Evolutionary conservation across 2,329 filamentous ascomycete species (phyloP).

Genomic region (Paecilomyces sp.): DNA sequence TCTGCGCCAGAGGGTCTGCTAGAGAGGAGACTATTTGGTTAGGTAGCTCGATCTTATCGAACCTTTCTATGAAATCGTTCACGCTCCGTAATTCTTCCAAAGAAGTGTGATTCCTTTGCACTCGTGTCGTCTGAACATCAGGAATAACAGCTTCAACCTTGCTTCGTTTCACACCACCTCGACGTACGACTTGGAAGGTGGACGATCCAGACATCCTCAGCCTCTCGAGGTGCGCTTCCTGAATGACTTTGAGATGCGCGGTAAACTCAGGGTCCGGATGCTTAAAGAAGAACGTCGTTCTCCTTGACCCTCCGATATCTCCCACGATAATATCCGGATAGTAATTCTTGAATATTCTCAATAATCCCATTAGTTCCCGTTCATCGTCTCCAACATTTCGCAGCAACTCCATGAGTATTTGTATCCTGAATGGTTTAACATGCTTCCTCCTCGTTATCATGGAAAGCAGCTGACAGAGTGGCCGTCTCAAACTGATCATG

Average conservation of each 20-base stretch:
- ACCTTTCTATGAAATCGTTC: slow-evolving; percentile 59
- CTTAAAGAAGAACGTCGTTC: slow-evolving; percentile 37
- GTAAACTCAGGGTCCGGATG: slow-evolving; percentile 74
- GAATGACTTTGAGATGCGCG: slow-evolving; percentile 59
- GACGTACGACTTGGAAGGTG: slow-evolving; percentile 58
- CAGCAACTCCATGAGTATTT: slow-evolving; percentile 54
- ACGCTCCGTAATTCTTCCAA: slow-evolving; percentile 73
- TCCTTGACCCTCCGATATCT: slow-evolving; percentile 45
- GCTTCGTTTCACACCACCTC: slow-evolving; percentile 42
- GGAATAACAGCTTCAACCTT: slow-evolving; percentile 53
- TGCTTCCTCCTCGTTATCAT: slow-evolving; percentile 74
- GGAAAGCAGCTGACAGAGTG: slow-evolving; percentile 69
- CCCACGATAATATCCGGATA: slow-evolving; percentile 83
- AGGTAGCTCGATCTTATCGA: slow-evolving; percentile 74
- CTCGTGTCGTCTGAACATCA: slow-evolving; percentile 65
- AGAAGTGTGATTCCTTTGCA: slow-evolving; percentile 51
- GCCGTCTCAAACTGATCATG: slow-evolving; percentile 65
- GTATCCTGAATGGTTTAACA: slow-evolving; percentile 76
- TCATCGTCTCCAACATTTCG: slow-evolving; percentile 57
- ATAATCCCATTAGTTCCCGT: slow-evolving; percentile 62
- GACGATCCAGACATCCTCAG: slow-evolving; percentile 38
- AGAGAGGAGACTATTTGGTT: slow-evolving; percentile 74
- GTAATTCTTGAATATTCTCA: slow-evolving; percentile 83
- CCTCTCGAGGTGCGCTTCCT: slow-evolving; percentile 46
- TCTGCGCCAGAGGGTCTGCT: slow-evolving; percentile 69